These are phyloP conservation scores for Phragmites australis DNA, from an alignment of 176 grass and related monocot species.

Conservation along the genomic window DNA sequence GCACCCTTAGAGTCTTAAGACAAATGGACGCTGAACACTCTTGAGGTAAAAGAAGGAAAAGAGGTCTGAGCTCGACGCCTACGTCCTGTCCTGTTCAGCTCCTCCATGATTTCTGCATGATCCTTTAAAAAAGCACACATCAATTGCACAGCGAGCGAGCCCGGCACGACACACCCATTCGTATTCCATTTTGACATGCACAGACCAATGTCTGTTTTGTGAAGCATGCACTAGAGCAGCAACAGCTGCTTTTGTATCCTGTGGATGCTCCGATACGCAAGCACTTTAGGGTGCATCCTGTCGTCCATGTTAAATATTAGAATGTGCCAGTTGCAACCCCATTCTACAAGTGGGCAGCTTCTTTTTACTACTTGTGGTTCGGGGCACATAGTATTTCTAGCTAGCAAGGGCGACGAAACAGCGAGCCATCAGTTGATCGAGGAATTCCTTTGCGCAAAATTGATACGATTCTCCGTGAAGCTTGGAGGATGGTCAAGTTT, in stretches of 20 bases:
- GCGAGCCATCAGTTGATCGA: not conserved
- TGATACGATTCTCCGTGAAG: not conserved
- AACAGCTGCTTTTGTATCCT: not conserved
- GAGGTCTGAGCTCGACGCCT: not conserved
- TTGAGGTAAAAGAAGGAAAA: not conserved
- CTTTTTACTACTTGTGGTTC: conserved; percentile 3
- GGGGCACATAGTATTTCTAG: not conserved
- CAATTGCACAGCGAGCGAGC: not conserved
- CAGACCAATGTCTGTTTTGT: not conserved
- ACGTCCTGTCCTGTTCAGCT: conserved; percentile 16
- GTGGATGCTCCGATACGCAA: conserved; percentile 24
- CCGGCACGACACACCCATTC: conserved; percentile 16
- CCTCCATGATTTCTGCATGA: conserved; percentile 26
- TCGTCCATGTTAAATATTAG: not conserved
- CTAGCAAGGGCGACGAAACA: not conserved
- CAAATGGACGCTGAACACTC: not conserved
- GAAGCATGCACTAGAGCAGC: conserved; percentile 27
- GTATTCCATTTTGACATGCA: not conserved
- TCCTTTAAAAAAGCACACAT: not conserved
- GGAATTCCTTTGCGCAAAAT: not conserved
- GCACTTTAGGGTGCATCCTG: conserved; percentile 13
- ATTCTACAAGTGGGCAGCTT: conserved; percentile 19
- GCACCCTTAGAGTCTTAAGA: not conserved
- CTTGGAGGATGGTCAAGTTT: not conserved
- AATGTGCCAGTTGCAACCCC: conserved; percentile 13